These are phyloP conservation scores for Bryoerythrophyllum caledonicum DNA, from an alignment of 225 moss, liverwort and hornwort genomes.

Conservation along the genomic window DNA sequence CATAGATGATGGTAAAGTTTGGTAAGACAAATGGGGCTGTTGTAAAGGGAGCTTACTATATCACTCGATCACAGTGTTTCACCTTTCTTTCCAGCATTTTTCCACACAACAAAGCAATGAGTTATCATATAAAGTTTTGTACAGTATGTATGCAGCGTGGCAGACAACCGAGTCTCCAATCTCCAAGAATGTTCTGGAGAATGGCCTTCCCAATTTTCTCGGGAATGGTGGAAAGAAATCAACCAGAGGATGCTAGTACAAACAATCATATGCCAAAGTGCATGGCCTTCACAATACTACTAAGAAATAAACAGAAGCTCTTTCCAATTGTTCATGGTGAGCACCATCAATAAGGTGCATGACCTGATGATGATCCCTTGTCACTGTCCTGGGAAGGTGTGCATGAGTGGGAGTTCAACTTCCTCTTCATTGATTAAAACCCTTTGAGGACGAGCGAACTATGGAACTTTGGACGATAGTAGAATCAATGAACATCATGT, in stretches of 20 bases:
- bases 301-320: neutral
- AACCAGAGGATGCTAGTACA: too few species aligned
- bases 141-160: neutral
- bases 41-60: too few species aligned
- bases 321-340: neutral
- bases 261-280: neutral
- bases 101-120: neutral
- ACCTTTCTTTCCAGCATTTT: neutral
- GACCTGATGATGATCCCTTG: neutral
- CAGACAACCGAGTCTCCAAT: neutral
- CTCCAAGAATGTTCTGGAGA: neutral
- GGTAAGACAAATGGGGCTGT: too few species aligned
- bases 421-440: too few species aligned
- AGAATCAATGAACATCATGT: too few species aligned
- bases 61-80: too few species aligned
- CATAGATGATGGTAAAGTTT: too few species aligned
- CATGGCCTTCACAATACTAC: neutral
- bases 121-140: neutral
- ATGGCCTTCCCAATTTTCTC: neutral
- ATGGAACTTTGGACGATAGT: too few species aligned
- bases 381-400: neutral
- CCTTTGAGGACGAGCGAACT: too few species aligned
- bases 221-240: neutral
- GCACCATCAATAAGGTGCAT: neutral
- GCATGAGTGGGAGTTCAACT: constrained; percentile 3